Conservation (phyloP, 352 stramenopile species). For the Phytophthora sp. region DNA sequence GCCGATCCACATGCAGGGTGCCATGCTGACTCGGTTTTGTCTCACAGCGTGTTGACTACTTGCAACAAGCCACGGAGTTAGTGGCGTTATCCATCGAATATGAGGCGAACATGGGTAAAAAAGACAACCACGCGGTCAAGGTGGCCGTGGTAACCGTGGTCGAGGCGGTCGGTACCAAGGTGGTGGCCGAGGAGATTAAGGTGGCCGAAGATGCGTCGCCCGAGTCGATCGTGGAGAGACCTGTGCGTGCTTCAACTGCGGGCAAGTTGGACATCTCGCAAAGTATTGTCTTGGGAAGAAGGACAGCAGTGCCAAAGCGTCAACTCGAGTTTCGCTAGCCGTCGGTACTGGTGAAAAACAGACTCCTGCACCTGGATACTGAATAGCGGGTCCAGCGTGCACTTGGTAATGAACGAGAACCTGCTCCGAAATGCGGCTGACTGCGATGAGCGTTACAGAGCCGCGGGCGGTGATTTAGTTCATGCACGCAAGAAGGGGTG, state of each 20-base stretch:
- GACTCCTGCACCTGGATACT: constrained; percentile 8
- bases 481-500: not conserved
- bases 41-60: not conserved
- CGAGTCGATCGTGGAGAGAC: not conserved
- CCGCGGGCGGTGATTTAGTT: not conserved
- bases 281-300: not conserved
- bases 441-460: not conserved
- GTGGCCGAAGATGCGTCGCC: not conserved
- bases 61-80: not conserved
- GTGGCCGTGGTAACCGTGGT: not conserved
- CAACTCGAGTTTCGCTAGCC: not conserved
- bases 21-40: not conserved
- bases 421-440: constrained; percentile 5
- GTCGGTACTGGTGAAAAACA: not conserved
- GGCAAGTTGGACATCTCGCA: not conserved
- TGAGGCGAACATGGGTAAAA: not conserved
- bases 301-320: not conserved
- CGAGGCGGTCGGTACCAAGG: not conserved
- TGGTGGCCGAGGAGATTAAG: not conserved
- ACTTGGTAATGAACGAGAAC: constrained; percentile 8
- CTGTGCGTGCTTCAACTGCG: not conserved
- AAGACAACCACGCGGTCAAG: too few relatives aligned
- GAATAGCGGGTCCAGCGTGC: constrained; percentile 18
- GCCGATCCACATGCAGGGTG: not conserved
- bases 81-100: not conserved